Evolutionary conservation across 768 basidiomycete genomes (phyloP).

Genomic region (Podaxis sp.): DNA sequence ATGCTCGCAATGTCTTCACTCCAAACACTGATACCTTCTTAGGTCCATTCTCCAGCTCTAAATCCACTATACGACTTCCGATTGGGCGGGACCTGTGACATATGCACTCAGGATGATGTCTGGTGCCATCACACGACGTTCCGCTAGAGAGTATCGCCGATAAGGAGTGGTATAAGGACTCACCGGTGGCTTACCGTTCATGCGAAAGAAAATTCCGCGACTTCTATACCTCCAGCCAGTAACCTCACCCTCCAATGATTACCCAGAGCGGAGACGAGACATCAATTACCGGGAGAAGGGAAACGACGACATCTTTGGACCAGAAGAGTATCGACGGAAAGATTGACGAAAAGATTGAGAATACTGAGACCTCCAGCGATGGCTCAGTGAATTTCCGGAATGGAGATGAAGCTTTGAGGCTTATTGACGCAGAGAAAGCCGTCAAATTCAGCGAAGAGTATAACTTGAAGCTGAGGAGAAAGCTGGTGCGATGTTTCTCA

Average conservation of each 20-base stretch:
- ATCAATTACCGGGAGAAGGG: not conserved
- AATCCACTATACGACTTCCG: not conserved
- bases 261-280: not conserved
- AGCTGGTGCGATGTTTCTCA: slow-evolving; percentile 41
- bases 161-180: not conserved
- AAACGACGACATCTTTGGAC: not conserved
- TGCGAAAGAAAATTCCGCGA: not conserved
- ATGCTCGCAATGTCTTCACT: not conserved
- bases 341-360: slow-evolving; percentile 33
- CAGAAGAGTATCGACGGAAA: slow-evolving; percentile 29
- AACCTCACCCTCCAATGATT: not conserved
- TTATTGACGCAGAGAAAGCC: slow-evolving; percentile 53
- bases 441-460: slow-evolving; percentile 60
- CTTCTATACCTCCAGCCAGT: not conserved
- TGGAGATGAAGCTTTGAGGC: slow-evolving; percentile 59
- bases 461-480: slow-evolving; percentile 52
- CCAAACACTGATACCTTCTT: slow-evolving; percentile 5
- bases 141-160: not conserved
- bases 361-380: not conserved
- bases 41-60: slow-evolving; percentile 1
- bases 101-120: not conserved
- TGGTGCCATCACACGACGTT: slow-evolving; percentile 1
- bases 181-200: not conserved
- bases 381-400: slow-evolving; percentile 34
- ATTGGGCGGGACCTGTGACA: not conserved